Conservation (phyloP, 106 monocot species). For the Cymbidium sinense region DNA sequence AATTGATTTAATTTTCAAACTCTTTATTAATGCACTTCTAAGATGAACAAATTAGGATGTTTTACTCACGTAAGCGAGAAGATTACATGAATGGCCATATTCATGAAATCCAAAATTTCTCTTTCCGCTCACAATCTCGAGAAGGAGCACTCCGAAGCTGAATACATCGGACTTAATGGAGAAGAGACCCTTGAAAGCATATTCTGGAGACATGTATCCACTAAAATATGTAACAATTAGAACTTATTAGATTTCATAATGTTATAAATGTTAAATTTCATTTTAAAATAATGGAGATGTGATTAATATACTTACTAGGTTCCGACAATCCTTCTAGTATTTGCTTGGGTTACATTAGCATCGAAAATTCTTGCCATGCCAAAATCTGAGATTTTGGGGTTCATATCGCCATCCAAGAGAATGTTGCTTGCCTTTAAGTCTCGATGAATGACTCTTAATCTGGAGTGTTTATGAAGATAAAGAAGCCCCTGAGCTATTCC, state of each 20-base stretch:
- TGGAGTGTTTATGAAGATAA: conserved; percentile 36
- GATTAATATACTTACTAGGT: conserved; percentile 19
- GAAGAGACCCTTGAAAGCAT: conserved; percentile 27
- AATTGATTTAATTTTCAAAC: too few species aligned
- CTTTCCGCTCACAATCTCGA: conserved; percentile 26
- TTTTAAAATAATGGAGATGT: too few species aligned
- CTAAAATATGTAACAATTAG: conserved; percentile 6
- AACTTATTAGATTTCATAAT: too few species aligned
- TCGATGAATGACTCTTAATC: conserved; percentile 26
- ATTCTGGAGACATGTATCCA: conserved; percentile 39
- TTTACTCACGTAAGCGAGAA: conserved; percentile 24
- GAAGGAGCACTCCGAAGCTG: conserved; percentile 24
- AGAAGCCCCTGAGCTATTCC: conserved; percentile 32
- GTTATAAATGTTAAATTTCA: too few species aligned
- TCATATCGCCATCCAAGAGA: conserved; percentile 22
- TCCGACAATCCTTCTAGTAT: conserved; percentile 20
- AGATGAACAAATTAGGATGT: too few species aligned
- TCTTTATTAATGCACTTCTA: too few species aligned
- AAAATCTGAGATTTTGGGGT: conserved; percentile 41
- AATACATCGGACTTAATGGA: conserved; percentile 32
- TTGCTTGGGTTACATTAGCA: conserved; percentile 12
- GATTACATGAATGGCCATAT: conserved; percentile 4
- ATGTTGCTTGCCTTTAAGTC: conserved; percentile 36
- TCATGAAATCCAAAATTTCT: conserved; percentile 12
- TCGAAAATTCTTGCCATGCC: conserved; percentile 33